Percentiles rank a stretch among this genome's conserved stretches.
Conservation (phyloP, 768 basidiomycete genomes). For the Mycena amicta region DNA sequence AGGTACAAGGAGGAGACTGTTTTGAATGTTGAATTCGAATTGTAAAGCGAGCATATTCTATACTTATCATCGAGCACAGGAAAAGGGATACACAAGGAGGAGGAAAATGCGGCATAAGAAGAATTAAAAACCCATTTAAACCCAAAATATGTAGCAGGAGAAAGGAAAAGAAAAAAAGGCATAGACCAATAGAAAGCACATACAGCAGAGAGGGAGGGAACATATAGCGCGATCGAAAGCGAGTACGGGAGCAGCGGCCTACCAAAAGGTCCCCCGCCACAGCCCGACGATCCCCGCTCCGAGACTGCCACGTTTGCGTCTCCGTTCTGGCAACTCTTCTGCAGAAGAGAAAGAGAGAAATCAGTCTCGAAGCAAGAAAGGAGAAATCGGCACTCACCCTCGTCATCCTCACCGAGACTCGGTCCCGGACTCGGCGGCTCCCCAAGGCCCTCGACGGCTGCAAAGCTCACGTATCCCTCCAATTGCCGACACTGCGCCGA, state of each 20-base stretch:
- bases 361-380: not conserved
- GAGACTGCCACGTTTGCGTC: conserved; percentile 12
- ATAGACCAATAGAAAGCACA: not conserved
- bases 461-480: conserved; percentile 70
- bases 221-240: not conserved
- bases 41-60: not conserved
- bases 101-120: not conserved
- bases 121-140: not conserved
- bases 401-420: not conserved
- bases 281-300: conserved; percentile 17
- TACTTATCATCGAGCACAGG: not conserved
- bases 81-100: not conserved
- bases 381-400: not conserved
- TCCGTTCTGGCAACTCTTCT: conserved; percentile 3
- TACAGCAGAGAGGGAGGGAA: not conserved
- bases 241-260: not conserved
- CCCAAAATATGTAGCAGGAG: not conserved
- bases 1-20: no score
- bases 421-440: conserved; percentile 44
- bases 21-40: no score
- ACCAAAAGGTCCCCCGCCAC: conserved; percentile 22
- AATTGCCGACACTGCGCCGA: conserved; percentile 57
- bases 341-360: not conserved
- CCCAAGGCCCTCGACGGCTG: conserved; percentile 67
- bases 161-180: not conserved